Conservation (phyloP, 768 basidiomycete species). For the Exidia glandulosa region DNA sequence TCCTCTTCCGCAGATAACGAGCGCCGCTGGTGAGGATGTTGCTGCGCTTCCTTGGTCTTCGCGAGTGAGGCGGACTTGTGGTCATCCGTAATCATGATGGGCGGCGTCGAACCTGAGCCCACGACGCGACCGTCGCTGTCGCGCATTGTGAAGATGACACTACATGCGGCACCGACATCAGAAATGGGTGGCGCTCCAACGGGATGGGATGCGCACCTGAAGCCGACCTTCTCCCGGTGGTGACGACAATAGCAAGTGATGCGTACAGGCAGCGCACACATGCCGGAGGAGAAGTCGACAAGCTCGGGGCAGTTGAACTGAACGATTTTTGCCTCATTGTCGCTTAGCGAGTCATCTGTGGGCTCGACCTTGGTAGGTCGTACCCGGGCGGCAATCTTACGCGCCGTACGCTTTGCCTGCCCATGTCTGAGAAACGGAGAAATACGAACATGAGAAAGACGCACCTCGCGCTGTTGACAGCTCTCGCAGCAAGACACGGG, state of each 20-base stretch:
- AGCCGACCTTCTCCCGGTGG: conserved; percentile 94
- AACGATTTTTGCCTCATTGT: conserved; percentile 41
- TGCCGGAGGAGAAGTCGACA: conserved; percentile 80
- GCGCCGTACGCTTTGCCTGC: conserved; percentile 79
- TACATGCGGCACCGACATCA: conserved; percentile 20
- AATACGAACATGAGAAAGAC: neutral
- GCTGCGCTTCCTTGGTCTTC: neutral
- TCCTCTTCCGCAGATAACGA: neutral
- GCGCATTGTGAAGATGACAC: conserved; percentile 77
- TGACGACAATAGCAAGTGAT: conserved; percentile 98
- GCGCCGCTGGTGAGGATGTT: neutral
- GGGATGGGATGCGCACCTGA: conserved; percentile 25
- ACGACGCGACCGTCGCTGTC: conserved; percentile 71
- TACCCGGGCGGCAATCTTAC: conserved; percentile 78
- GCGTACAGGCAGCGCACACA: conserved; percentile 80
- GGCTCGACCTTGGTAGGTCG: conserved; percentile 43
- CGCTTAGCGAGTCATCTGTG: conserved; percentile 61
- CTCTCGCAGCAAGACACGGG: conserved; percentile 76
- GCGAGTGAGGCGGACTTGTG: conserved; percentile 60
- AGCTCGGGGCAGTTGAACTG: conserved; percentile 92
- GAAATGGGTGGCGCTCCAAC: neutral
- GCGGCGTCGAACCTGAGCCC: conserved; percentile 69
- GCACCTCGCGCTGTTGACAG: conserved; percentile 77
- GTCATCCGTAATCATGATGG: conserved; percentile 99
- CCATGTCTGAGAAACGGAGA: conserved; percentile 4